These are phyloP conservation scores for Penicillium sp. DNA, from an alignment of 2,329 filamentous ascomycete genomes.

Conservation along the genomic window DNA sequence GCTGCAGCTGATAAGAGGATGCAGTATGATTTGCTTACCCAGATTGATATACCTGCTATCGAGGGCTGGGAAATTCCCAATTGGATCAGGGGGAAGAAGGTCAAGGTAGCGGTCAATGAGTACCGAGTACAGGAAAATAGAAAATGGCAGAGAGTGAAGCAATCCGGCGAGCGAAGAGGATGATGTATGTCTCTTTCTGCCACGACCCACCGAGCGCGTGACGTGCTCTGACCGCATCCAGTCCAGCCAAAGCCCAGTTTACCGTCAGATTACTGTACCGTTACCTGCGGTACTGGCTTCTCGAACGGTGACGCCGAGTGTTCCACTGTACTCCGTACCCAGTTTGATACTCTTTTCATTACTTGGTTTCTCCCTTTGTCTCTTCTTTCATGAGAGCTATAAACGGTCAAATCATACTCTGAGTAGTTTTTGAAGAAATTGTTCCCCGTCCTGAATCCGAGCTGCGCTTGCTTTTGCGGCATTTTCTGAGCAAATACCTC, in stretches of 20 bases:
- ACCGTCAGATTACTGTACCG: constrained; percentile 23
- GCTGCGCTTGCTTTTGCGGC: constrained; percentile 6
- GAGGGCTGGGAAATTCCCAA: constrained; percentile 10
- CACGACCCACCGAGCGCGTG: constrained; percentile 38
- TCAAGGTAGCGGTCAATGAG: constrained; percentile 4
- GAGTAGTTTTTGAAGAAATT: neutral
- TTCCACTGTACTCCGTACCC: neutral
- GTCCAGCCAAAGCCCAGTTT: constrained; percentile 7
- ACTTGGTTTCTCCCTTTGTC: neutral
- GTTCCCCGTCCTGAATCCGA: constrained; percentile 1
- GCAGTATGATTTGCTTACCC: constrained; percentile 26
- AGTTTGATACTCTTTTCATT: neutral
- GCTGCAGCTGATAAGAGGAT: constrained; percentile 18
- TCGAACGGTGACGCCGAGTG: neutral
- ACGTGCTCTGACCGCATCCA: constrained; percentile 36
- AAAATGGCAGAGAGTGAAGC: constrained; percentile 15
- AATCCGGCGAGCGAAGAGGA: constrained; percentile 20
- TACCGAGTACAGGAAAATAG: constrained; percentile 7
- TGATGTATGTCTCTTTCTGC: constrained; percentile 41
- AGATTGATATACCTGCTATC: constrained; percentile 7
- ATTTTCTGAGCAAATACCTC: constrained; percentile 22
- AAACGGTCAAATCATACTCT: neutral
- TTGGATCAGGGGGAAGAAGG: constrained; percentile 8
- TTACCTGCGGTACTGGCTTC: constrained; percentile 13
- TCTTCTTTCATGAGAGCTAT: neutral